A percentile compares a stretch with the other conserved stretches of the same genome.
These are phyloP conservation scores for Penicillium sp. DNA, from an alignment of 2,329 filamentous ascomycete species.

Conservation along the genomic window DNA sequence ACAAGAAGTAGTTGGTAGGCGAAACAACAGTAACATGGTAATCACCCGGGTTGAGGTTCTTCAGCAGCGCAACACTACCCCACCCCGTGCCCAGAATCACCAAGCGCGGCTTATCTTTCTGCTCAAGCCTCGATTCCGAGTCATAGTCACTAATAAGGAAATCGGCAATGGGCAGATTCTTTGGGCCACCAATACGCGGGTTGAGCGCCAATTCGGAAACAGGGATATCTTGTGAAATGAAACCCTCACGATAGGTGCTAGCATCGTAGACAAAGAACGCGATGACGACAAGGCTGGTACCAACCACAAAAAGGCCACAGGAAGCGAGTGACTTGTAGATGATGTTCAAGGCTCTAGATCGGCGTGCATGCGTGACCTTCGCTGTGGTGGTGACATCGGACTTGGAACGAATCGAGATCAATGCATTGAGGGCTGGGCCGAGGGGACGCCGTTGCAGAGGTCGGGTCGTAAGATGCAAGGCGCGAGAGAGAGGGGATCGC, in stretches of 20 bases:
- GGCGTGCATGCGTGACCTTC: slow-evolving; percentile 16
- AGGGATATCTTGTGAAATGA: slow-evolving; percentile 63
- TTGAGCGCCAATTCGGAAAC: slow-evolving; percentile 80
- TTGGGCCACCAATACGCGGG: slow-evolving; percentile 78
- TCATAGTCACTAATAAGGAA: slow-evolving; percentile 87
- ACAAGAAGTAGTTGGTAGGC: slow-evolving; percentile 93
- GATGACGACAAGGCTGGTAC: slow-evolving; percentile 64
- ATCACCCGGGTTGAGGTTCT: slow-evolving; percentile 81
- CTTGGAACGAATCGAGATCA: slow-evolving; percentile 30
- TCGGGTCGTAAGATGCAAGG: slow-evolving; percentile 21
- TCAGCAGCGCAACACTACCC: slow-evolving; percentile 88
- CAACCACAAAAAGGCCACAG: slow-evolving; percentile 68
- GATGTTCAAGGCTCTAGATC: slow-evolving; percentile 46
- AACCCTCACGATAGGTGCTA: slow-evolving; percentile 74
- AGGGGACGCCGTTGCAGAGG: slow-evolving; percentile 7
- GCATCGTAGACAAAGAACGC: slow-evolving; percentile 94
- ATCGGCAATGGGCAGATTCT: slow-evolving; percentile 89
- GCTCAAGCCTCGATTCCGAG: slow-evolving; percentile 59
- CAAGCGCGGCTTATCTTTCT: slow-evolving; percentile 84
- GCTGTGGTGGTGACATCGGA: slow-evolving; percentile 25
- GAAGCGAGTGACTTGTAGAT: slow-evolving; percentile 65
- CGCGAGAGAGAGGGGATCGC: slow-evolving; percentile 15
- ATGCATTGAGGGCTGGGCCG: slow-evolving; percentile 20
- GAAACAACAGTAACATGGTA: slow-evolving; percentile 96
- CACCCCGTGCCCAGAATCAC: slow-evolving; percentile 92